Conservation (phyloP, 805 yeast species). For the Komagataella phaffii region DNA sequence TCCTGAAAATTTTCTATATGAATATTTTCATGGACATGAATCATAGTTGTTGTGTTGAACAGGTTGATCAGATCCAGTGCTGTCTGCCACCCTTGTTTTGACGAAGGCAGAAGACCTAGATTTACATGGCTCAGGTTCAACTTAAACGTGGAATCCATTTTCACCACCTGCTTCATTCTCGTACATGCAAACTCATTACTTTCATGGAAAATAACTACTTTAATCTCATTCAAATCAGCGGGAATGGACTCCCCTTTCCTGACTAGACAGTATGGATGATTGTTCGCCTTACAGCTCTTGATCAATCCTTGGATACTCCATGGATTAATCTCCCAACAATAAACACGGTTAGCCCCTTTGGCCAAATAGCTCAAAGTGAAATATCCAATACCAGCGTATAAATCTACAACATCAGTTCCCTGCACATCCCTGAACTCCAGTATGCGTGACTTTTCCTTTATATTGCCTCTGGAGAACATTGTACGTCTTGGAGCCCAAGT, state of each 20-base stretch:
- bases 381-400: conserved; percentile 82
- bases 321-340: conserved; percentile 77
- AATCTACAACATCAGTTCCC: conserved; percentile 40
- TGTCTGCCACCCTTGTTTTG: conserved; percentile 45
- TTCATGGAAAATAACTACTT: conserved; percentile 45
- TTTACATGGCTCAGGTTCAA: conserved; percentile 46
- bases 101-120: conserved; percentile 67
- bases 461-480: conserved; percentile 82
- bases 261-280: conserved; percentile 23
- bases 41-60: conserved; percentile 13
- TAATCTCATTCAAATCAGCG: conserved; percentile 11
- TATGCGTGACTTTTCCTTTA: conserved; percentile 66
- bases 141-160: background rate
- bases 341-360: conserved; percentile 34
- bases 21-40: conserved; percentile 71
- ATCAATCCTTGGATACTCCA: conserved; percentile 70
- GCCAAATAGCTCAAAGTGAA: conserved; percentile 58
- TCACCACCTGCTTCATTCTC: conserved; percentile 20
- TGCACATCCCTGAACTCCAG: conserved; percentile 24
- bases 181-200: conserved; percentile 37
- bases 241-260: conserved; percentile 10
- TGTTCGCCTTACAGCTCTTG: conserved; percentile 37
- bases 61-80: conserved; percentile 17
- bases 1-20: conserved; percentile 24
- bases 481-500: conserved; percentile 78